Evolutionary conservation across 164 flowering plant species (phyloP).

Genomic region (Santalum album): DNA sequence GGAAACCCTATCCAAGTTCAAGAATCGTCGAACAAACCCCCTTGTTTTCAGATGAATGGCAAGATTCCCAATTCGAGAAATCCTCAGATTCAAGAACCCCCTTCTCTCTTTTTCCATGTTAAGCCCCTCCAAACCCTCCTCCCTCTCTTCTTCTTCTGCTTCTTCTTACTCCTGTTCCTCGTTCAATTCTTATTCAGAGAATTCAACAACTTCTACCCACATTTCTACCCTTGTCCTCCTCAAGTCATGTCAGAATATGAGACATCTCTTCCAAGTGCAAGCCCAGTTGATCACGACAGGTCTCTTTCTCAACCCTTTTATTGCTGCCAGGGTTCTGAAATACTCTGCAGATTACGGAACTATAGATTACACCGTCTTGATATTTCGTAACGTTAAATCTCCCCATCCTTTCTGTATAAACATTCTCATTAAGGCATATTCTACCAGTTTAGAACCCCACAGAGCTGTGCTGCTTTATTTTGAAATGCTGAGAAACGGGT

Average conservation of each 20-base stretch:
- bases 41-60: constrained; percentile 57
- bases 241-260: constrained; percentile 20
- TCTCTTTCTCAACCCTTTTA: constrained; percentile 29
- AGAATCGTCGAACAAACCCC: too few relatives aligned
- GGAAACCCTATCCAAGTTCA: too few relatives aligned
- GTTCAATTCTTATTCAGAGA: too few relatives aligned
- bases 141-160: constrained; percentile 7
- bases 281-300: constrained; percentile 44
- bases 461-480: constrained; percentile 38
- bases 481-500: constrained; percentile 34
- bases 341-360: constrained; percentile 26
- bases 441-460: constrained; percentile 20
- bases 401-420: constrained; percentile 45
- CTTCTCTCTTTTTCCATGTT: constrained; percentile 8
- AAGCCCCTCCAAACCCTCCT: constrained; percentile 1
- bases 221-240: constrained; percentile 16
- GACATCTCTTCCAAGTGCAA: constrained; percentile 47
- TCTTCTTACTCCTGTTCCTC: constrained; percentile 3
- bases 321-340: constrained; percentile 35
- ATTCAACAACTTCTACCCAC: too few relatives aligned
- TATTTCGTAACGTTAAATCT: constrained; percentile 25
- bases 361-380: constrained; percentile 27
- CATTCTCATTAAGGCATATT: constrained; percentile 41
- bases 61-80: constrained; percentile 24
- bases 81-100: constrained; percentile 16